These are phyloP conservation scores for Aspergillus kassunensis DNA, from an alignment of 495 filamentous ascomycete species.

Conservation along the genomic window DNA sequence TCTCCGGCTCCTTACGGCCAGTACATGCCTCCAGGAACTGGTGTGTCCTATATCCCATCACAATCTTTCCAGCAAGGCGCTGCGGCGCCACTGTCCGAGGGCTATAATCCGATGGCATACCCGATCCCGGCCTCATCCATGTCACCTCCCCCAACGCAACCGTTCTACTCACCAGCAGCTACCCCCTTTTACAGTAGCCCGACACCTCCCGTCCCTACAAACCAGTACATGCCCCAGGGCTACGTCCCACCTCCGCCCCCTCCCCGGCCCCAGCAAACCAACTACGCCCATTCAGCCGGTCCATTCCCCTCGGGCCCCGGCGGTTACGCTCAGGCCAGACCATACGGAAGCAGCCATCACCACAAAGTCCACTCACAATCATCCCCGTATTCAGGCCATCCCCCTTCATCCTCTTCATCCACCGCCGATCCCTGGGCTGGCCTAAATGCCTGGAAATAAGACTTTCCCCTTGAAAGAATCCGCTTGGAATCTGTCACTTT, in stretches of 20 bases:
- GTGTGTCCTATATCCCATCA: slow-evolving; percentile 26
- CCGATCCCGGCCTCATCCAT: slow-evolving; percentile 43
- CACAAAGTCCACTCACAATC: slow-evolving; percentile 42
- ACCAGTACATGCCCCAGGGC: slow-evolving; percentile 62
- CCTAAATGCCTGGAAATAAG: slow-evolving; percentile 78
- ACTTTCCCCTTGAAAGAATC: background rate
- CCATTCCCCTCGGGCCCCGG: slow-evolving; percentile 56
- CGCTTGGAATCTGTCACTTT: background rate
- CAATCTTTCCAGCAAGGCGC: slow-evolving; percentile 47
- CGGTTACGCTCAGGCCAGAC: slow-evolving; percentile 51
- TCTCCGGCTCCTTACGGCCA: slow-evolving; percentile 42
- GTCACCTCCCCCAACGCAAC: slow-evolving; percentile 43
- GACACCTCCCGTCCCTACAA: slow-evolving; percentile 33
- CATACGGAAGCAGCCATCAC: slow-evolving; percentile 34
- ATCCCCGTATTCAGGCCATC: slow-evolving; percentile 31
- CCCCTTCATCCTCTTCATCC: slow-evolving; percentile 22
- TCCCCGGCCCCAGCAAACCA: slow-evolving; percentile 72
- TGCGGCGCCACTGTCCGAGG: slow-evolving; percentile 41
- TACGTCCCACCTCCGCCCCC: slow-evolving; percentile 92
- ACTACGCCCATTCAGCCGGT: slow-evolving; percentile 55
- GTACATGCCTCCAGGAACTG: slow-evolving; percentile 29
- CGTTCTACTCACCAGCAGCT: slow-evolving; percentile 40
- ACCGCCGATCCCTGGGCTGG: slow-evolving; percentile 78
- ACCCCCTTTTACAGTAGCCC: slow-evolving; percentile 35
- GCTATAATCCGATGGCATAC: slow-evolving; percentile 55